Percentiles rank a stretch among this genome's conserved stretches.
phyloP scores from a whole-genome alignment of 2,329 filamentous ascomycete species.

The Didymella pinodella region DNA sequence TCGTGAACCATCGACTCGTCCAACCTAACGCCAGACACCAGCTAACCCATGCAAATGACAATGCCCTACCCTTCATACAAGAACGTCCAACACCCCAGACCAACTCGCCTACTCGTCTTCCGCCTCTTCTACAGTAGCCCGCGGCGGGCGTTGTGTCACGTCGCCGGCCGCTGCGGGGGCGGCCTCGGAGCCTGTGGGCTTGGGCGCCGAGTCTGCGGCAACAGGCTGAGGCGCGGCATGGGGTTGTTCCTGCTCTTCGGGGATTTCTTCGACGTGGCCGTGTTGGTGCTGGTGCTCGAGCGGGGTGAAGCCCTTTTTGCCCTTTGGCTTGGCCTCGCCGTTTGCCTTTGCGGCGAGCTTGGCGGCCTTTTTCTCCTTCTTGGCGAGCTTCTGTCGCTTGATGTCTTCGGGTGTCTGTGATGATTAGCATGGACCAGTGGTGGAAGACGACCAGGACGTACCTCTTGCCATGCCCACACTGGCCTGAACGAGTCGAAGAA shows the following conservation, averaged over 20 bases:
- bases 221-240: conserved; percentile 10
- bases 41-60: conserved; percentile 22
- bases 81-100: neutral
- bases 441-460: conserved; percentile 48
- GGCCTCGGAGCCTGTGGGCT: conserved; percentile 41
- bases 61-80: conserved; percentile 1
- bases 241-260: conserved; percentile 12
- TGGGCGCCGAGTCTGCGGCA: conserved; percentile 37
- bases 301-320: conserved; percentile 47
- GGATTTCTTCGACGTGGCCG: conserved; percentile 14
- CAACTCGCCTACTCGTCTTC: conserved; percentile 46
- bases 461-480: conserved; percentile 98
- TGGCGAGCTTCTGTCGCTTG: conserved; percentile 55
- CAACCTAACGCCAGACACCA: conserved; percentile 12
- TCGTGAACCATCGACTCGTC: neutral
- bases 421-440: conserved; percentile 4
- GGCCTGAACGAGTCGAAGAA: conserved; percentile 98
- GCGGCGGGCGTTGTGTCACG: conserved; percentile 40
- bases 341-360: conserved; percentile 42
- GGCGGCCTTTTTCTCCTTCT: conserved; percentile 49
- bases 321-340: conserved; percentile 41
- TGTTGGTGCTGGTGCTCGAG: conserved; percentile 27
- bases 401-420: conserved; percentile 52
- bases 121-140: conserved; percentile 50
- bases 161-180: conserved; percentile 24